Conservation (phyloP, 2,329 filamentous ascomycete genomes). For the Cryphonectria nitschkei region DNA sequence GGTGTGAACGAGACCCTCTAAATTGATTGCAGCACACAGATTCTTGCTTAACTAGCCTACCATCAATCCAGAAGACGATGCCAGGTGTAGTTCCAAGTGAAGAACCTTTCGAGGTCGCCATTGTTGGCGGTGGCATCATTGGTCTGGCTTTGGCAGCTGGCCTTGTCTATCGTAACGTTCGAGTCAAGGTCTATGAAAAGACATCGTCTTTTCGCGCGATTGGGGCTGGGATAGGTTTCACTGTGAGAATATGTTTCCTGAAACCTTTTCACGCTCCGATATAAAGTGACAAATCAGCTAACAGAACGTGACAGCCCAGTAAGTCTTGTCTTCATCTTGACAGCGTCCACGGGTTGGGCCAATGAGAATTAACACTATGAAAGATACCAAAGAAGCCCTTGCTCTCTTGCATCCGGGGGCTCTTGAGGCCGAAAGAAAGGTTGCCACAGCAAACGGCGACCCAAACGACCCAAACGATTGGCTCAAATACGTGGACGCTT, state of each 20-base stretch:
- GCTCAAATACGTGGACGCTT: slow-evolving; percentile 5
- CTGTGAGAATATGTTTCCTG: slow-evolving; percentile 40
- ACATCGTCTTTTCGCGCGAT: slow-evolving; percentile 23
- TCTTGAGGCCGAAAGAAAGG: slow-evolving; percentile 42
- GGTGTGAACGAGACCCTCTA: not conserved
- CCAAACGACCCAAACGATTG: slow-evolving; percentile 1
- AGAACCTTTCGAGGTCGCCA: slow-evolving; percentile 8
- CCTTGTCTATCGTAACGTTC: slow-evolving; percentile 37
- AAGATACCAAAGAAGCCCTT: slow-evolving; percentile 56
- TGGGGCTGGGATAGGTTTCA: slow-evolving; percentile 34
- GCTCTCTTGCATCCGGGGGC: slow-evolving; percentile 51
- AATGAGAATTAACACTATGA: not conserved
- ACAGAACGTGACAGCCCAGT: not conserved
- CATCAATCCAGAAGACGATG: not conserved
- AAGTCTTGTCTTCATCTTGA: not conserved
- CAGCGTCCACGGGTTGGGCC: not conserved
- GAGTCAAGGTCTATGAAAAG: slow-evolving; percentile 27
- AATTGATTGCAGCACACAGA: not conserved
- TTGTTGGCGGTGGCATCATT: slow-evolving; percentile 22
- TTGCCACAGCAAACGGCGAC: slow-evolving; percentile 20
- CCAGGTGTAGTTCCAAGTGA: not conserved
- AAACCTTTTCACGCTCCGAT: slow-evolving; percentile 35
- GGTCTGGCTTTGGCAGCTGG: slow-evolving; percentile 41
- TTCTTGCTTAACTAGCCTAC: too few species aligned
- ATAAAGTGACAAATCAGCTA: not conserved